Evolutionary conservation across 495 filamentous ascomycete genomes (phyloP).

Genomic region (Podospora anserina): DNA sequence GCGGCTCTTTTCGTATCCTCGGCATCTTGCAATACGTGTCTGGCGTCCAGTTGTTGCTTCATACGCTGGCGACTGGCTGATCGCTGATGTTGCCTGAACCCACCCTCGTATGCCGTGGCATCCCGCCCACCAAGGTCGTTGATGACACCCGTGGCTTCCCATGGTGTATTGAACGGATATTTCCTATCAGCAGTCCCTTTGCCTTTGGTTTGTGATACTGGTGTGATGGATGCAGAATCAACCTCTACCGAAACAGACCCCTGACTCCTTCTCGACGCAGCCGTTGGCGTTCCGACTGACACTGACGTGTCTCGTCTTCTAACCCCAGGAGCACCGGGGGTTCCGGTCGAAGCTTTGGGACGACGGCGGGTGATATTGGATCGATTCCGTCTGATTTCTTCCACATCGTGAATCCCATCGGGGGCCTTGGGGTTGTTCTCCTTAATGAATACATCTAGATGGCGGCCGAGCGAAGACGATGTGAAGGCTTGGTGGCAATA

Average conservation of each 20-base stretch:
- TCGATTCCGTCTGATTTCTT: conserved; percentile 76
- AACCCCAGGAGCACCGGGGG: not conserved
- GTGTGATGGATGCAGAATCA: conserved; percentile 31
- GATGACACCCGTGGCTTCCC: conserved; percentile 79
- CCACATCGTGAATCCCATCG: conserved; percentile 83
- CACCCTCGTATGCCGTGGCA: conserved; percentile 26
- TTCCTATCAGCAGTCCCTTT: conserved; percentile 54
- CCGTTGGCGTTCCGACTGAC: conserved; percentile 44
- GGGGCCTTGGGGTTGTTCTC: conserved; percentile 78
- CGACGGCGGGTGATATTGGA: conserved; percentile 80
- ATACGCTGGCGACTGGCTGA: conserved; percentile 45
- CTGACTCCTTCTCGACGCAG: conserved; percentile 31
- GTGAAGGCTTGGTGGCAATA: conserved; percentile 85
- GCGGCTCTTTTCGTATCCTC: conserved; percentile 71
- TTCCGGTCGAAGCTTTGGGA: conserved; percentile 57
- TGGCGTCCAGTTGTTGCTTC: conserved; percentile 57
- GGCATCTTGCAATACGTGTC: conserved; percentile 57
- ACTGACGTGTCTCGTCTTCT: conserved; percentile 46
- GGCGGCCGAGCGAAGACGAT: conserved; percentile 86
- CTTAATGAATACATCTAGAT: conserved; percentile 86
- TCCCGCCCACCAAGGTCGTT: conserved; percentile 58
- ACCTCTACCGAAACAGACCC: conserved; percentile 25
- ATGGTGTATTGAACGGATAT: conserved; percentile 51
- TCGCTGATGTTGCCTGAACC: conserved; percentile 38
- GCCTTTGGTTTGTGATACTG: conserved; percentile 36